A percentile compares a stretch with the other conserved stretches of the same genome.
phyloP scores from a whole-genome alignment of 163 green algal species.

The Scenedesmus sp. region DNA sequence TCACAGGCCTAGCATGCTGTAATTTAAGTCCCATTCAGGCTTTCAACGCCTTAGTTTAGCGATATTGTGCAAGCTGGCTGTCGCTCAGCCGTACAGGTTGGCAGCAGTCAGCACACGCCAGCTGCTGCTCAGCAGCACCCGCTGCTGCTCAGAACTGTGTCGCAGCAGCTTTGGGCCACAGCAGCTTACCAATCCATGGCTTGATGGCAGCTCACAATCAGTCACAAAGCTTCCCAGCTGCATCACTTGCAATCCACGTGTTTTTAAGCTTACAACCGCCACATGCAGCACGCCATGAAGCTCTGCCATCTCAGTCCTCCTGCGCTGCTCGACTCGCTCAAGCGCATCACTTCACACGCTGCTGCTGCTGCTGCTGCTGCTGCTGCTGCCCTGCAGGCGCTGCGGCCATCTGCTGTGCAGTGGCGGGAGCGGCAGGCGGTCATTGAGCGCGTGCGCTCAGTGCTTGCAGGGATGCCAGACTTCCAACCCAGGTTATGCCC shows the following conservation, averaged over 20 bases:
- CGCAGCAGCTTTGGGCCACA: neutral
- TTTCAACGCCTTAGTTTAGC: neutral
- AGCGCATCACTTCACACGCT: neutral
- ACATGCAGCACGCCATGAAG: neutral
- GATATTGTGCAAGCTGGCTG: neutral
- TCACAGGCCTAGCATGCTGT: neutral
- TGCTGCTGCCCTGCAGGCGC: neutral
- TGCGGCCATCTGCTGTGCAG: neutral
- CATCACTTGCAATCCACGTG: too few relatives aligned
- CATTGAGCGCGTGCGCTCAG: neutral
- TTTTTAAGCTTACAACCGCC: too few relatives aligned
- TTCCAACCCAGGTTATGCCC: slow-evolving; percentile 9
- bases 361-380: neutral
- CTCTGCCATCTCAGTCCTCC: too few relatives aligned
- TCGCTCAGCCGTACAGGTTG: neutral
- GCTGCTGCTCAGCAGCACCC: neutral
- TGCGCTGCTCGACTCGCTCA: too few relatives aligned
- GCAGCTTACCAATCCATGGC: neutral
- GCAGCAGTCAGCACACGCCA: neutral
- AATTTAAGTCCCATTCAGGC: neutral
- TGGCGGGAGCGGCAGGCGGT: slow-evolving; percentile 5
- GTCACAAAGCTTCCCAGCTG: neutral
- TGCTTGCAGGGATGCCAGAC: slow-evolving; percentile 35
- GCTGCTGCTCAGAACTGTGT: neutral
- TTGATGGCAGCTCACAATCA: neutral